phyloP scores from a whole-genome alignment of 108 stramenopile genomes.

The Pseudonitzschia pungens region DNA sequence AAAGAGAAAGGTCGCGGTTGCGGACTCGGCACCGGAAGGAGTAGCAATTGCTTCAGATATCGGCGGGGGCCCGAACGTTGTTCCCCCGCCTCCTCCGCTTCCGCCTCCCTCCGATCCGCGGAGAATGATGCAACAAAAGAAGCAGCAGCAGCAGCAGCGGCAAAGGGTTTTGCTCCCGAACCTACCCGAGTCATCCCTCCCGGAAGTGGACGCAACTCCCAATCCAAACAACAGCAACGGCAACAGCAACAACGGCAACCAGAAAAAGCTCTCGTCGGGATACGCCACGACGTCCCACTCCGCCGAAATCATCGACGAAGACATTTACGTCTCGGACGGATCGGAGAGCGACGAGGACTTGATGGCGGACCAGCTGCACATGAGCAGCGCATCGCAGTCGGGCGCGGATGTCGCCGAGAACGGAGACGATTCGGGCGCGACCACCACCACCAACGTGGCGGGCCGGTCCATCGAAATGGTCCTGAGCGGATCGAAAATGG shows the following conservation, averaged over 20 bases:
- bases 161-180: background rate
- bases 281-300: slow-evolving; percentile 76
- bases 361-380: slow-evolving; percentile 8
- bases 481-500: slow-evolving; percentile 72
- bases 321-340: slow-evolving; percentile 77
- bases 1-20: slow-evolving; percentile 37
- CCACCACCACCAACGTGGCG: background rate
- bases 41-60: background rate
- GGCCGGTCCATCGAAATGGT: slow-evolving; percentile 52
- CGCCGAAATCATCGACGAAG: slow-evolving; percentile 74
- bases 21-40: background rate
- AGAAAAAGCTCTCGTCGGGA: slow-evolving; percentile 21
- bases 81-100: background rate
- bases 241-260: background rate
- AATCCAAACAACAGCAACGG: background rate
- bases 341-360: slow-evolving; percentile 40
- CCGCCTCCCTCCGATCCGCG: background rate
- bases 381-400: too few species aligned
- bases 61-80: background rate
- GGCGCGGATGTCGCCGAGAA: background rate
- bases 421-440: background rate
- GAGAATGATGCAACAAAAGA: background rate
- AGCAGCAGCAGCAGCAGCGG: background rate
- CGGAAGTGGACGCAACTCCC: background rate
- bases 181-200: background rate